Evolutionary conservation across 495 filamentous ascomycete genomes (phyloP).

Genomic region (Neurospora sp.): DNA sequence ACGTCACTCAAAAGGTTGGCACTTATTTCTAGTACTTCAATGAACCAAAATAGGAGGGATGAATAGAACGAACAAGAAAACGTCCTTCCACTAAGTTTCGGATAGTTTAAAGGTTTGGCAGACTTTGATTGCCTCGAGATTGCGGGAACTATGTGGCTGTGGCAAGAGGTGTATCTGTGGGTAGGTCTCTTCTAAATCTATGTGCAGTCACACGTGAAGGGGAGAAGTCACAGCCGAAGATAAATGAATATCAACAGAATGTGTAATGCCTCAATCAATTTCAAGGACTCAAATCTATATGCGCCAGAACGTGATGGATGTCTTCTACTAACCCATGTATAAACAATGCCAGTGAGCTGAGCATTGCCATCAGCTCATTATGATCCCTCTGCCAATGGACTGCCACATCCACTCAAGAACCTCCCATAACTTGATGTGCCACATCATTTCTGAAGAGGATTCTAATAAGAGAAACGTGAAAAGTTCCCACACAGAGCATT

Average conservation of each 20-base stretch:
- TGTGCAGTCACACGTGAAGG: too few species aligned
- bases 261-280: not conserved
- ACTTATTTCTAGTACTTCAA: too few species aligned
- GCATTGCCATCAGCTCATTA: not conserved
- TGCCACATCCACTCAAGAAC: not conserved
- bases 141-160: too few species aligned
- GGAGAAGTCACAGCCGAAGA: too few species aligned
- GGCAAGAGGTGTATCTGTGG: too few species aligned
- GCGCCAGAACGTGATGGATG: not conserved
- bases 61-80: too few species aligned
- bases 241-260: not conserved
- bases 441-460: not conserved
- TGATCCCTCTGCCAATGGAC: not conserved
- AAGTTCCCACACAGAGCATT: not conserved
- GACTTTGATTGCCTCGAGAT: too few species aligned
- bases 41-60: too few species aligned
- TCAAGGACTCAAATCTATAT: not conserved
- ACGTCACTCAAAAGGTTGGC: too few species aligned
- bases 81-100: too few species aligned
- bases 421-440: not conserved
- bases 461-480: not conserved
- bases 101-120: too few species aligned
- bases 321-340: not conserved
- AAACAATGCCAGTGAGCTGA: not conserved
- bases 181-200: too few species aligned